Conservation (phyloP, 805 yeast species). For the Peterozyma toletana region DNA sequence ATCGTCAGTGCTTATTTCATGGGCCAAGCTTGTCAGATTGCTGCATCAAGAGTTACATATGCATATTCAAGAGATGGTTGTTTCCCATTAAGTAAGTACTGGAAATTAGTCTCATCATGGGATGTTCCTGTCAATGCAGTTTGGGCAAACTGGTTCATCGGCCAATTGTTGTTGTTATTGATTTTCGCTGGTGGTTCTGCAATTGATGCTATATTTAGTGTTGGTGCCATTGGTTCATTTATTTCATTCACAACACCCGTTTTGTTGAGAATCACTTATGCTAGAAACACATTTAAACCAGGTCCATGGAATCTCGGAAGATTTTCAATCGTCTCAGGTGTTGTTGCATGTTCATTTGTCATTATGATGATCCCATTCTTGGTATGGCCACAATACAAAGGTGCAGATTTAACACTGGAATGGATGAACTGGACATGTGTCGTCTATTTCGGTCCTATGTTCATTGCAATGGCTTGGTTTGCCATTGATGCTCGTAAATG, state of each 20-base stretch:
- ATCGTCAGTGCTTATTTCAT: constrained; percentile 36
- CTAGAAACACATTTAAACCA: constrained; percentile 42
- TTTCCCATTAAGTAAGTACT: constrained; percentile 47
- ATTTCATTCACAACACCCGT: constrained; percentile 64
- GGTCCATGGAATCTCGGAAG: constrained; percentile 67
- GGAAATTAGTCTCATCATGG: constrained; percentile 39
- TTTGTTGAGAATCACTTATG: constrained; percentile 47
- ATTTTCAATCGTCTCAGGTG: constrained; percentile 40
- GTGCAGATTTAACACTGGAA: constrained; percentile 25
- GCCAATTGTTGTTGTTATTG: constrained; percentile 46
- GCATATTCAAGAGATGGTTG: constrained; percentile 66
- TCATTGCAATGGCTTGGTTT: constrained; percentile 43
- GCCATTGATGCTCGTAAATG: constrained; percentile 47
- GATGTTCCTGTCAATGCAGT: constrained; percentile 67
- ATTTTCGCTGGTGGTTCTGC: constrained; percentile 62
- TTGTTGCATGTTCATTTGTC: constrained; percentile 41
- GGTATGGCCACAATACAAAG: constrained; percentile 46
- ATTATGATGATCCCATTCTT: constrained; percentile 51
- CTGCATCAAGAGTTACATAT: constrained; percentile 60
- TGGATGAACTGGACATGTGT: constrained; percentile 60
- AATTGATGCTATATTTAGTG: constrained; percentile 64
- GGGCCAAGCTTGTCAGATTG: constrained; percentile 56
- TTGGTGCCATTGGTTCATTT: constrained; percentile 64
- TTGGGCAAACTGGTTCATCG: constrained; percentile 47
- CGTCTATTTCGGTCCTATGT: constrained; percentile 55